Percentiles rank a stretch among this genome's conserved stretches.
These are phyloP conservation scores for Dioszegia aurantiaca DNA, from an alignment of 768 basidiomycete species.

Conservation along the genomic window DNA sequence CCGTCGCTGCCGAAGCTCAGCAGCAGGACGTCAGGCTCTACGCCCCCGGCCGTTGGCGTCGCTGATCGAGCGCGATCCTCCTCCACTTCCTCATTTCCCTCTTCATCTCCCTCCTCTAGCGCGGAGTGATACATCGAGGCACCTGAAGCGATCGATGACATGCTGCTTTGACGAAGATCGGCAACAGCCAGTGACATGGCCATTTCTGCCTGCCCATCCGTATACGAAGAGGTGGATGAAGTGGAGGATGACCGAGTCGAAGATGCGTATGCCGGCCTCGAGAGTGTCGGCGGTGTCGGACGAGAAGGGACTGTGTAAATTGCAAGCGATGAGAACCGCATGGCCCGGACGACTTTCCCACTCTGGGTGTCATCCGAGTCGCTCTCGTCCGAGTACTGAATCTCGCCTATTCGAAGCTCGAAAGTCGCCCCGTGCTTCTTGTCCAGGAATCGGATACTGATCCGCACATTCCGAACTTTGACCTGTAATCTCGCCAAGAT, in stretches of 20 bases:
- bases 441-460: constrained; percentile 34
- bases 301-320: constrained; percentile 27
- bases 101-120: constrained; percentile 9
- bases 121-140: constrained; percentile 27
- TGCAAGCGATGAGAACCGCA: constrained; percentile 25
- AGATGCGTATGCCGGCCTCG: background rate
- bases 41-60: constrained; percentile 24
- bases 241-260: constrained; percentile 15
- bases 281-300: background rate
- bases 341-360: constrained; percentile 17
- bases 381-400: constrained; percentile 40
- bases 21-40: constrained; percentile 45
- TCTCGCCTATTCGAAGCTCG: constrained; percentile 39
- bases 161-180: constrained; percentile 49
- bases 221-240: constrained; percentile 17
- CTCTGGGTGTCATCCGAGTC: constrained; percentile 6
- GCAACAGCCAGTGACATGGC: constrained; percentile 53
- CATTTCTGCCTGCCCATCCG: constrained; percentile 42
- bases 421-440: constrained; percentile 26
- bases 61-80: constrained; percentile 20
- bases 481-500: constrained; percentile 50
- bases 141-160: constrained; percentile 26
- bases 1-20: constrained; percentile 66
- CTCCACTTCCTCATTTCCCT: constrained; percentile 2
- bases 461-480: constrained; percentile 36